A percentile compares a stretch with the other conserved stretches of the same genome.
Conservation (phyloP, 345 rosid genomes). For the Anastatica hierochuntica region DNA sequence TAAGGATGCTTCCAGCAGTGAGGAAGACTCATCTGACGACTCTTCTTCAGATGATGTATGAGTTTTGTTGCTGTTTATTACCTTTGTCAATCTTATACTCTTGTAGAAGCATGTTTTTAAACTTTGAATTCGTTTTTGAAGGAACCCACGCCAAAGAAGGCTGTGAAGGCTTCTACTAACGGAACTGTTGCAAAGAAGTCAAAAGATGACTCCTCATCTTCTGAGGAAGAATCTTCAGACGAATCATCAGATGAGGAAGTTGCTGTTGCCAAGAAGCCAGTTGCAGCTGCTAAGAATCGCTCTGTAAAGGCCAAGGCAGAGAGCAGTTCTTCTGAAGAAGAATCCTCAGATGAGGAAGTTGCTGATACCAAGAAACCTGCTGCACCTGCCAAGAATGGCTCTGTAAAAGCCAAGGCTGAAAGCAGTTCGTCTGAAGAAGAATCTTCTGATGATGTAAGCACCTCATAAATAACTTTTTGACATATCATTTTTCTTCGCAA, state of each 20-base stretch:
- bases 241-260: conserved; percentile 1
- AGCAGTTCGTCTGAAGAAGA: conserved; percentile 40
- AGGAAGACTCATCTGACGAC: conserved; percentile 33
- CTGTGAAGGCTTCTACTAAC: conserved; percentile 32
- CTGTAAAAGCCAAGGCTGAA: conserved; percentile 28
- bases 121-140: not conserved
- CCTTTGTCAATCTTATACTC: not conserved
- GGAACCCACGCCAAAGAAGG: conserved; percentile 35
- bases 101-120: not conserved
- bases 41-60: conserved; percentile 23
- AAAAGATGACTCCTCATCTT: conserved; percentile 34
- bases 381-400: conserved; percentile 24
- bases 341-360: conserved; percentile 26
- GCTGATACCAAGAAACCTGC: conserved; percentile 21
- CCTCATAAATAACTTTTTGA: not conserved
- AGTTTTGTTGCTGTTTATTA: not conserved
- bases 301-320: conserved; percentile 27
- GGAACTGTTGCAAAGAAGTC: conserved; percentile 34
- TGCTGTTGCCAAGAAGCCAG: conserved; percentile 19
- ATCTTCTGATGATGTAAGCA: conserved; percentile 30
- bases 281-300: conserved; percentile 26
- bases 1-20: not conserved
- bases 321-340: conserved; percentile 38
- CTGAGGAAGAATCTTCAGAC: conserved; percentile 39
- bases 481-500: not conserved